Percentiles rank a stretch among this genome's conserved stretches.
phyloP scores from a whole-genome alignment of 208 protist genomes.

The Leishmania martiniquensis region DNA sequence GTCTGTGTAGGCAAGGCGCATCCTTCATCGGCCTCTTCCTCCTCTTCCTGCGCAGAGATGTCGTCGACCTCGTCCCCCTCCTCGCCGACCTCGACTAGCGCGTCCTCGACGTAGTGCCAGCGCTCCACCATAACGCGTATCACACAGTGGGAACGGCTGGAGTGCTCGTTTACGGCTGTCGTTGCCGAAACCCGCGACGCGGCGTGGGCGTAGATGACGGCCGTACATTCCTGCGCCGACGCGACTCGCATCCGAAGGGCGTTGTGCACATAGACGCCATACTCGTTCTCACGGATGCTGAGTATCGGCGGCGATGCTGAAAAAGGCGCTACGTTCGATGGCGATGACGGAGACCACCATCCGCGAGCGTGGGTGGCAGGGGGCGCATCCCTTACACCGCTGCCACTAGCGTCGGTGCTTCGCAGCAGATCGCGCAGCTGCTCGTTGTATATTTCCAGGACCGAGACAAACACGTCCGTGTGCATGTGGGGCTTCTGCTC shows the following conservation, averaged over 20 bases:
- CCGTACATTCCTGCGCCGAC: slow-evolving; percentile 57
- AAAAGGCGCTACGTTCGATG: background rate
- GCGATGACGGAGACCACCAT: background rate
- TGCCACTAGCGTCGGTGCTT: slow-evolving; percentile 14
- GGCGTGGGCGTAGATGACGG: slow-evolving; percentile 57
- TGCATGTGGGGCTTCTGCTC: slow-evolving; percentile 37
- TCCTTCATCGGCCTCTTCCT: slow-evolving; percentile 27
- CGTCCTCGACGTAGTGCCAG: slow-evolving; percentile 66
- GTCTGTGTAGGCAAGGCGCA: slow-evolving; percentile 16
- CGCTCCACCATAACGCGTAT: slow-evolving; percentile 93
- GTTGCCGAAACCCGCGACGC: slow-evolving; percentile 58
- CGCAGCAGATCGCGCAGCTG: slow-evolving; percentile 78
- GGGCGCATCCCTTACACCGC: background rate
- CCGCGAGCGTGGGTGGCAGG: background rate
- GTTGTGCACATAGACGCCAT: slow-evolving; percentile 88
- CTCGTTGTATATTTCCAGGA: slow-evolving; percentile 89
- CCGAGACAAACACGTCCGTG: slow-evolving; percentile 57
- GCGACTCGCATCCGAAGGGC: slow-evolving; percentile 56
- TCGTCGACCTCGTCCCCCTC: slow-evolving; percentile 10
- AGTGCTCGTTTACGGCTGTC: slow-evolving; percentile 95
- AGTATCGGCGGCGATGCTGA: slow-evolving; percentile 40
- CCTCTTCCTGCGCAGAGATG: slow-evolving; percentile 10
- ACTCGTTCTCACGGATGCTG: slow-evolving; percentile 74
- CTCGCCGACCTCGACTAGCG: slow-evolving; percentile 36
- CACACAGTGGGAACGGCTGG: slow-evolving; percentile 96